These are phyloP conservation scores for Ophiostoma ulmi DNA, from an alignment of 2,329 filamentous ascomycete genomes.

Conservation along the genomic window DNA sequence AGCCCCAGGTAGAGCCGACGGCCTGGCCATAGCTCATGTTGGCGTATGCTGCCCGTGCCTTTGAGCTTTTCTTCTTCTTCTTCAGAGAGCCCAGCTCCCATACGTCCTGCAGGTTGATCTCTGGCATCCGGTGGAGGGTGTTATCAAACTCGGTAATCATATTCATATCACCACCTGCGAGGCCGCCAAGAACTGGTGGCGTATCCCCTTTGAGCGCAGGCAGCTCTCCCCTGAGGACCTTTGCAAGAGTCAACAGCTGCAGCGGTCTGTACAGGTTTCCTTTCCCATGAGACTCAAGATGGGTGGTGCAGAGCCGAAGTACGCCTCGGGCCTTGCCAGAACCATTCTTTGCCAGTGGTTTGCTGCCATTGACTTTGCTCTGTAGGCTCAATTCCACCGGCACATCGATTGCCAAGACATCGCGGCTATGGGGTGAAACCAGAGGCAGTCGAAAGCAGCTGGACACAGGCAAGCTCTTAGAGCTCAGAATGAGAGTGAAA, in stretches of 20 bases:
- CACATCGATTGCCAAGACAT: not conserved
- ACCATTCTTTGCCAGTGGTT: not conserved
- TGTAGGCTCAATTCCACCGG: not conserved
- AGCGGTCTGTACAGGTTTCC: not conserved
- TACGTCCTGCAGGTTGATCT: not conserved
- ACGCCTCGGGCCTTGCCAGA: not conserved
- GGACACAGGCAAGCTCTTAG: not conserved
- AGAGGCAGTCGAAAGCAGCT: not conserved
- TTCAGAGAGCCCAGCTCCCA: not conserved
- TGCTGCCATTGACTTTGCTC: not conserved
- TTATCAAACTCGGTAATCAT: not conserved
- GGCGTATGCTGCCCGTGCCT: not conserved
- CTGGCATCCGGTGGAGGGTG: not conserved
- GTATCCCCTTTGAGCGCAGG: not conserved
- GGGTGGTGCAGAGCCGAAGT: not conserved
- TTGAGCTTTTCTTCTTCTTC: not conserved
- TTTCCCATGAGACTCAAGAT: not conserved
- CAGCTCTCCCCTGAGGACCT: not conserved
- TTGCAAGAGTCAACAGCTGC: not conserved
- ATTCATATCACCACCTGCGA: not conserved
- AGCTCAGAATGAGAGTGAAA: not conserved
- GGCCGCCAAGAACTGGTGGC: not conserved
- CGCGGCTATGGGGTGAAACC: not conserved
- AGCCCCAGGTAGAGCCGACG: not conserved
- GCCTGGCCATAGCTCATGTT: not conserved